Evolutionary conservation across 768 basidiomycete genomes (phyloP), one percentile per base, ranked within the genome.

Genomic region (Dendrothele bispora): DNA sequence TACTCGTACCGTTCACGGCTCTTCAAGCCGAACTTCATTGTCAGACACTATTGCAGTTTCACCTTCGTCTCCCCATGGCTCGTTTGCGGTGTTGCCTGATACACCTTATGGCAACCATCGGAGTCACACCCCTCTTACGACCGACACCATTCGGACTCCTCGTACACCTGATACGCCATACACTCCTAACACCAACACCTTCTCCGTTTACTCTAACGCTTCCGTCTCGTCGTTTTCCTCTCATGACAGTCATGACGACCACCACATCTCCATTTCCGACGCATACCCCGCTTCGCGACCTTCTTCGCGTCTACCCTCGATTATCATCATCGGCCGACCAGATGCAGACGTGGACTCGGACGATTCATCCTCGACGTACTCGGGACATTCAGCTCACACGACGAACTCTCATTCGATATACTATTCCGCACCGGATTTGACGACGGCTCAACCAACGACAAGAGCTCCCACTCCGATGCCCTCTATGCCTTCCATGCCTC

Each of bases 231-330:
- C 12, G 25, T 35, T 20, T 15, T 15, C 36, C 8, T 34, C 29
- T 21, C n/a, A n/a, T 11, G n/a, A 14, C 3, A 18, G 20, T 15
- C 10, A 26, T 26, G 24, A 35, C 18, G 34, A 46, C 5, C 30
- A 46, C 17, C 35, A 32, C 28, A 46, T 38, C 12, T 46, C 35
- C 15, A 46, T 46, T 10, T 35, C 45, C 21, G 45, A 46, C 11
- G 35, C 45, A 5, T 46, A 46, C 21, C 7, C 35, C 20, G 43
- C 32, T 24, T 43, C 24, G 11, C n/a, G 27, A 30, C 11, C 20
- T 34, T 7, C n/a, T 6, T 37, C 36, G 36, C 36, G 36, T 6
- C 7, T 37, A 6, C n/a, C 7, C 5, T 37, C 36, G 36, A 21
- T n/a, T 37, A n/a, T 7, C n/a, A 7, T 21, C 21, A n/a, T n/a